These are phyloP conservation scores for Acaromyces ingoldii DNA, from an alignment of 1,284 basidiomycete species.

Conservation along the genomic window DNA sequence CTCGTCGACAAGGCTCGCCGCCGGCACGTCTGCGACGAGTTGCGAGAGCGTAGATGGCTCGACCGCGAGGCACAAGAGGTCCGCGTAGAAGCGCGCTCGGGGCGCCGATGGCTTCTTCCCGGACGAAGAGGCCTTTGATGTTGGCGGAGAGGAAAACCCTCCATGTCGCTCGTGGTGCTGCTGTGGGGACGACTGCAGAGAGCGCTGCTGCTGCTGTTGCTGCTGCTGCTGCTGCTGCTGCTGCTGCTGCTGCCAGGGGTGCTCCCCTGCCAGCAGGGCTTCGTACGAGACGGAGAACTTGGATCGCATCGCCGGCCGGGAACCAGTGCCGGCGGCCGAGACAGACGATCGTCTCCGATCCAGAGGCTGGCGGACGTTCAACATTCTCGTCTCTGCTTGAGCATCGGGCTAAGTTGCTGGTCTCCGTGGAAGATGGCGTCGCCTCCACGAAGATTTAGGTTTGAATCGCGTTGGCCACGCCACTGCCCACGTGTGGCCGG, in stretches of 20 bases:
- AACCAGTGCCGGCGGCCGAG: no score
- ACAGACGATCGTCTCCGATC: no score
- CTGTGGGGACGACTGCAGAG: conserved; percentile 1
- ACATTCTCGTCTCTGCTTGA: no score
- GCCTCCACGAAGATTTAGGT: no score
- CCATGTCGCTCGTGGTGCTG: no score
- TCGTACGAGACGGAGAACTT: conserved; percentile 38
- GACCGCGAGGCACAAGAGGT: conserved; percentile 39
- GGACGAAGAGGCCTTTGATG: conserved; percentile 17
- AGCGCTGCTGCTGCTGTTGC: conserved; percentile 3
- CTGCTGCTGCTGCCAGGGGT: conserved; percentile 25
- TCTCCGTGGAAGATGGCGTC: no score
- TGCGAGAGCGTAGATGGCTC: conserved; percentile 26
- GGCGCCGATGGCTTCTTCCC: conserved; percentile 44
- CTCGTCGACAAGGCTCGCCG: conserved; percentile 30
- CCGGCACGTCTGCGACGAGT: conserved; percentile 22
- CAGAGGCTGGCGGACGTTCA: no score
- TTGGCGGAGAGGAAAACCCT: conserved; percentile 9
- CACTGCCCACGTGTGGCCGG: no score
- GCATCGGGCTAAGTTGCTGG: no score
- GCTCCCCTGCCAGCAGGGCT: conserved; percentile 32
- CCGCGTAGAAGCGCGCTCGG: conserved; percentile 34
- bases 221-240: not conserved
- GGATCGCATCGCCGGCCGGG: no score
- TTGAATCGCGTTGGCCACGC: no score